phyloP scores from a whole-genome alignment of 2,329 filamentous ascomycete genomes.

The Cladobotryum protrusum region DNA sequence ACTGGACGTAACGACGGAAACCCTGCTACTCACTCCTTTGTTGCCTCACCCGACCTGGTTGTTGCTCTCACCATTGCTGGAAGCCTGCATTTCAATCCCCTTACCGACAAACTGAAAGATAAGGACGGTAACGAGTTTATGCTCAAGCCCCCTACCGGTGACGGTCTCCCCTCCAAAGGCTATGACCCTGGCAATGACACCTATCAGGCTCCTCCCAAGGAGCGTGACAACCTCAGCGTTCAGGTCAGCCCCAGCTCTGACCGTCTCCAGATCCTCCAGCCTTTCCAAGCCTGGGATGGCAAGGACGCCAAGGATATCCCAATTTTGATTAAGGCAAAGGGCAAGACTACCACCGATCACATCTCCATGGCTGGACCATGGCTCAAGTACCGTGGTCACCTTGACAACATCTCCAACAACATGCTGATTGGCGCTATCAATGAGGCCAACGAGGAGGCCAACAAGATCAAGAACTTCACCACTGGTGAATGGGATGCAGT shows the following conservation, averaged over 20 bases:
- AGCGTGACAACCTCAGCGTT: constrained; percentile 68
- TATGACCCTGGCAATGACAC: constrained; percentile 91
- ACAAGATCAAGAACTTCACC: constrained; percentile 91
- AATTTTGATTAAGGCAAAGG: constrained; percentile 92
- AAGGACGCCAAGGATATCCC: constrained; percentile 80
- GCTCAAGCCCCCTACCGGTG: constrained; percentile 72
- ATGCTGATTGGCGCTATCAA: constrained; percentile 98
- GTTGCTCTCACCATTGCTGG: constrained; percentile 82
- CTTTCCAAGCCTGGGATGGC: constrained; percentile 85
- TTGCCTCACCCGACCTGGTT: constrained; percentile 83
- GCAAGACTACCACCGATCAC: constrained; percentile 96
- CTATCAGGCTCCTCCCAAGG: constrained; percentile 87
- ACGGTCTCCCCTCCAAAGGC: constrained; percentile 70
- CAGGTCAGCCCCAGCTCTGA: constrained; percentile 84
- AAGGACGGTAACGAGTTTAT: constrained; percentile 96
- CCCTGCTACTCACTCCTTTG: constrained; percentile 89
- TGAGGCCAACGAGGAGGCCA: constrained; percentile 90
- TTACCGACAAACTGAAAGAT: constrained; percentile 87
- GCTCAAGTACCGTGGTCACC: constrained; percentile 97
- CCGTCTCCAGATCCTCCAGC: constrained; percentile 84
- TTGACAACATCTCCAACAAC: constrained; percentile 99
- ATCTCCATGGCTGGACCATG: constrained; percentile 96
- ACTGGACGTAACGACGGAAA: constrained; percentile 96
- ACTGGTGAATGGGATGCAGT: constrained; percentile 82
- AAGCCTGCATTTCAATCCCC: constrained; percentile 85